Conservation (phyloP, 345 rosid species). For the Xanthoceras sorbifolium region DNA sequence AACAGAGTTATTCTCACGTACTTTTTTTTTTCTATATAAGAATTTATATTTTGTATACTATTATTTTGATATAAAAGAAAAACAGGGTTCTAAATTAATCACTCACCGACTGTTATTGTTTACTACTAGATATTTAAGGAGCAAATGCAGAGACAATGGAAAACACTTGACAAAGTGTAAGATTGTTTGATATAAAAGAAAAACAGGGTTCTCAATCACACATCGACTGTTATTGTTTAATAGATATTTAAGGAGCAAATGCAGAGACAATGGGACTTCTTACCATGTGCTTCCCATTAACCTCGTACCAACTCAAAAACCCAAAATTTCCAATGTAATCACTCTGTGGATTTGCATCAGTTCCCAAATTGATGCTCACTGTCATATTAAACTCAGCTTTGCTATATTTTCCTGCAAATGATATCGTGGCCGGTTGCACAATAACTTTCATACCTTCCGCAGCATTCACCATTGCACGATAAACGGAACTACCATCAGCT, state of each 20-base stretch:
- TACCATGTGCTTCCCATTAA: slow-evolving; percentile 38
- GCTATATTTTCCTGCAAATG: slow-evolving; percentile 1
- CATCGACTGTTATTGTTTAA: too few species aligned
- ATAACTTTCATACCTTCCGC: neutral
- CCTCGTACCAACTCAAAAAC: slow-evolving; percentile 47
- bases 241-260: slow-evolving; percentile 27
- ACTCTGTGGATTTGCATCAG: slow-evolving; percentile 20
- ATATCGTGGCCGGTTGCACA: neutral
- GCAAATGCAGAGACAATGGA: slow-evolving; percentile 52
- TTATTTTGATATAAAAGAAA: too few species aligned
- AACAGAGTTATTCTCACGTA: too few species aligned
- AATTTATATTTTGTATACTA: too few species aligned
- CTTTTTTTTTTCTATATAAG: too few species aligned
- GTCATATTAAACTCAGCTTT: neutral
- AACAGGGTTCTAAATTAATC: too few species aligned
- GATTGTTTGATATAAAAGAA: too few species aligned
- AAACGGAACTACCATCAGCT: slow-evolving; percentile 5
- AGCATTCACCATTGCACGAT: neutral
- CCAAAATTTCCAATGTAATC: slow-evolving; percentile 53
- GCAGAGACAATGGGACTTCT: slow-evolving; percentile 54
- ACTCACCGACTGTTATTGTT: too few species aligned
- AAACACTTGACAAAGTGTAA: too few species aligned
- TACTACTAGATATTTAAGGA: too few species aligned
- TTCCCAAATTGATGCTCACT: neutral
- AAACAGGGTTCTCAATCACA: too few species aligned